A percentile compares a stretch with the other conserved stretches of the same genome.
These are phyloP conservation scores for Coemansia sp. DNA, from an alignment of 192 early-diverging fungal genomes.

Conservation along the genomic window DNA sequence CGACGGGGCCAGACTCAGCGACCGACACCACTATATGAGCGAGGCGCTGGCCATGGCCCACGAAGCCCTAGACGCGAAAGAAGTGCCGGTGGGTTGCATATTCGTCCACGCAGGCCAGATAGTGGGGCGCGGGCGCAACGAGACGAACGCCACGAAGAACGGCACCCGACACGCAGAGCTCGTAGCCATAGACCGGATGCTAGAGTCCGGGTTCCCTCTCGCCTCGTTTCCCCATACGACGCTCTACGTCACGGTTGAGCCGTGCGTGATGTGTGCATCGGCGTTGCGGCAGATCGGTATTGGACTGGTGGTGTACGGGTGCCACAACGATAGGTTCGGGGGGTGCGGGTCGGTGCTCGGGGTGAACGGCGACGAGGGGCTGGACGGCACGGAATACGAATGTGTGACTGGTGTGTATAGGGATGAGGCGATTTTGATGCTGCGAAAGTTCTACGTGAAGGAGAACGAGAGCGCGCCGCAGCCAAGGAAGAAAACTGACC, in stretches of 20 bases:
- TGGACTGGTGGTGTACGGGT: conserved; percentile 87
- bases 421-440: conserved; percentile 83
- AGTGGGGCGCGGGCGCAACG: conserved; percentile 83
- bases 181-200: conserved; percentile 85
- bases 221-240: conserved; percentile 57
- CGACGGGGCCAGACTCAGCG: not conserved
- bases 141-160: conserved; percentile 84
- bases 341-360: conserved; percentile 90
- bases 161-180: conserved; percentile 95
- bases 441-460: conserved; percentile 89
- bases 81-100: conserved; percentile 97
- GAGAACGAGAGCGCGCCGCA: conserved; percentile 85
- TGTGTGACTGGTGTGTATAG: conserved; percentile 68
- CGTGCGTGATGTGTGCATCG: conserved; percentile 97
- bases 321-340: conserved; percentile 94
- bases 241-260: conserved; percentile 97
- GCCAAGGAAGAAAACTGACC: conserved; percentile 84
- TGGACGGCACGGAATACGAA: conserved; percentile 54
- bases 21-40: conserved; percentile 19
- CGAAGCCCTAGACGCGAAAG: conserved; percentile 75
- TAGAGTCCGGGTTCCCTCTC: conserved; percentile 29
- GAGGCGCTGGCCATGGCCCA: conserved; percentile 62
- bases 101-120: conserved; percentile 71
- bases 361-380: conserved; percentile 58
- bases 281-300: conserved; percentile 82